Evolutionary conservation across 1,284 basidiomycete species (phyloP).

Genomic region (Hemileia vastatrix): DNA sequence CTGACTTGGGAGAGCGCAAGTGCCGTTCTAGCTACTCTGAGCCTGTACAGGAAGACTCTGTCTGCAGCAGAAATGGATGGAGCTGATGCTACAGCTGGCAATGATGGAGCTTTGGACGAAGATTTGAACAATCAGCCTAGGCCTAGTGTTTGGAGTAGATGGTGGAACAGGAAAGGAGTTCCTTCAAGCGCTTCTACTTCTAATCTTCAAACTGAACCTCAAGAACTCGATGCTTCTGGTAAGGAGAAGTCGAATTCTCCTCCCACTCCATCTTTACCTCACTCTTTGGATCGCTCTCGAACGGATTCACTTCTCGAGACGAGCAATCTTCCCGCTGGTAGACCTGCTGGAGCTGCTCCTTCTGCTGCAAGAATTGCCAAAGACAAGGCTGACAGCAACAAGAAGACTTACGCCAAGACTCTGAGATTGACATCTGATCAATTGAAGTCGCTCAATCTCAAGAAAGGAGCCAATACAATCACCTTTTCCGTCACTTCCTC

Average conservation of each 20-base stretch:
- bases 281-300: slow-evolving; percentile 26
- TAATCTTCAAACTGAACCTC: neutral
- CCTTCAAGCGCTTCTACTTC: slow-evolving; percentile 12
- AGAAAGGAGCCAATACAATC: slow-evolving; percentile 79
- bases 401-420: slow-evolving; percentile 76
- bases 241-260: slow-evolving; percentile 14
- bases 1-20: slow-evolving; percentile 50
- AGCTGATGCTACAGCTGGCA: slow-evolving; percentile 37
- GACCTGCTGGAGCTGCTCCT: slow-evolving; percentile 24
- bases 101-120: slow-evolving; percentile 35
- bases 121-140: too few species aligned
- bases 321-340: slow-evolving; percentile 26
- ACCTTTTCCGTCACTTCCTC: slow-evolving; percentile 79
- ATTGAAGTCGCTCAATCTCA: slow-evolving; percentile 75
- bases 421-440: slow-evolving; percentile 74
- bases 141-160: too few species aligned
- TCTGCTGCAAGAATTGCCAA: slow-evolving; percentile 44
- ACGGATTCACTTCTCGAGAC: slow-evolving; percentile 25
- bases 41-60: slow-evolving; percentile 47
- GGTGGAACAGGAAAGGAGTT: slow-evolving; percentile 32
- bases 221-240: neutral
- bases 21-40: slow-evolving; percentile 49
- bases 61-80: slow-evolving; percentile 28
- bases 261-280: slow-evolving; percentile 10
- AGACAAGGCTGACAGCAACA: slow-evolving; percentile 28